Conservation (phyloP, 2,329 filamentous ascomycete genomes). For the Exophiala xenobiotica region DNA sequence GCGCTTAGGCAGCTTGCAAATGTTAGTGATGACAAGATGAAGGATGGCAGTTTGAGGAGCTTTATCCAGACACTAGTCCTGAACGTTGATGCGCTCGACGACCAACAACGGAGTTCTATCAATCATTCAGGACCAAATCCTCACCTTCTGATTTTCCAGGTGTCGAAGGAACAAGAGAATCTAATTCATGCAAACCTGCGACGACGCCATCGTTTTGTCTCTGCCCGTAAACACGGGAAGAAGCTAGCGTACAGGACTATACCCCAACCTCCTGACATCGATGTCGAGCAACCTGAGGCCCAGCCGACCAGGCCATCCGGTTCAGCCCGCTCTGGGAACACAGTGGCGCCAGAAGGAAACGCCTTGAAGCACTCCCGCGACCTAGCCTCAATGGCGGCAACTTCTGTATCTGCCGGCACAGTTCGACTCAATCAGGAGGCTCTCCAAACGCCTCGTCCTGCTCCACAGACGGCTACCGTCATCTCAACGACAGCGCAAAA, state of each 20-base stretch:
- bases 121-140: neutral
- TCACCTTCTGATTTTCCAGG: neutral
- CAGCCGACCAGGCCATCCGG: too few species aligned
- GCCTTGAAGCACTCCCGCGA: neutral
- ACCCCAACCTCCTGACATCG: neutral
- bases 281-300: neutral
- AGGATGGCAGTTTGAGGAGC: neutral
- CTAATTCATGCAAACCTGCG: neutral
- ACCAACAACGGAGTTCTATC: neutral
- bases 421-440: neutral
- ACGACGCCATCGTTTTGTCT: neutral
- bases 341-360: neutral
- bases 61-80: neutral
- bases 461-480: neutral
- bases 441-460: neutral
- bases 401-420: neutral
- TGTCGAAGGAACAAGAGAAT: neutral
- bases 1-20: neutral
- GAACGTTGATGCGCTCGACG: neutral
- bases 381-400: neutral
- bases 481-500: neutral
- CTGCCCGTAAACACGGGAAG: neutral
- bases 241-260: neutral
- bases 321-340: neutral
- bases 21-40: neutral